Conservation (phyloP, 2,329 filamentous ascomycete genomes). For the Trichoderma atrobrunneum region DNA sequence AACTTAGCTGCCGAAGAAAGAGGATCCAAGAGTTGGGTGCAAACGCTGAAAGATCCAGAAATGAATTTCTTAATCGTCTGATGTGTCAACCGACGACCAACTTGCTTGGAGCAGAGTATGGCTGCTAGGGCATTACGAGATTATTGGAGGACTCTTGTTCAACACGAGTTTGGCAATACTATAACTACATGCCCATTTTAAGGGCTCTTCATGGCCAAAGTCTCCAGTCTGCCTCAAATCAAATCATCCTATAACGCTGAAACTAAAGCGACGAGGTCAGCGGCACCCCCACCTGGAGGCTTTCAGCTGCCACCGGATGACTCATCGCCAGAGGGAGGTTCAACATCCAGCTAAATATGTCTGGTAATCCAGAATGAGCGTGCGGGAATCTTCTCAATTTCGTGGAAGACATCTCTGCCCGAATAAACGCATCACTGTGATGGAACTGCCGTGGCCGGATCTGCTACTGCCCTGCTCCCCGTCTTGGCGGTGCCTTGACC, state of each 20-base stretch:
- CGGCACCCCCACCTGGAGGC: not conserved
- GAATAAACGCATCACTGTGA: not conserved
- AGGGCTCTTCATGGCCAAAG: not conserved
- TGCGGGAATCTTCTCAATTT: not conserved
- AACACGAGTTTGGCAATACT: not conserved
- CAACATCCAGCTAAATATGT: not conserved
- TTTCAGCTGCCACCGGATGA: not conserved
- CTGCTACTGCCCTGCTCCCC: conserved; percentile 20
- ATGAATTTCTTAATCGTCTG: conserved; percentile 45
- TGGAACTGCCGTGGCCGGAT: not conserved
- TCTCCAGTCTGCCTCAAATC: not conserved
- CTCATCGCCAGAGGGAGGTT: not conserved
- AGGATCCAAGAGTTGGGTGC: conserved; percentile 40
- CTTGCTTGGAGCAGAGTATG: not conserved
- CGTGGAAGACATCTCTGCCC: too few species aligned
- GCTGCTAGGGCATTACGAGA: not conserved
- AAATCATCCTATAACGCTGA: not conserved
- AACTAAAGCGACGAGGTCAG: not conserved
- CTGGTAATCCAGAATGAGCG: not conserved
- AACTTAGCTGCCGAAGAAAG: conserved; percentile 34
- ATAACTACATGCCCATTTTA: not conserved
- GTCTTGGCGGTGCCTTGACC: conserved; percentile 26
- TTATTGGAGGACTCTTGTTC: not conserved
- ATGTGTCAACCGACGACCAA: not conserved
- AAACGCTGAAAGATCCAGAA: conserved; percentile 41